phyloP scores from a whole-genome alignment of 2,329 filamentous ascomycete genomes.

The Lecanosticta acicola region DNA sequence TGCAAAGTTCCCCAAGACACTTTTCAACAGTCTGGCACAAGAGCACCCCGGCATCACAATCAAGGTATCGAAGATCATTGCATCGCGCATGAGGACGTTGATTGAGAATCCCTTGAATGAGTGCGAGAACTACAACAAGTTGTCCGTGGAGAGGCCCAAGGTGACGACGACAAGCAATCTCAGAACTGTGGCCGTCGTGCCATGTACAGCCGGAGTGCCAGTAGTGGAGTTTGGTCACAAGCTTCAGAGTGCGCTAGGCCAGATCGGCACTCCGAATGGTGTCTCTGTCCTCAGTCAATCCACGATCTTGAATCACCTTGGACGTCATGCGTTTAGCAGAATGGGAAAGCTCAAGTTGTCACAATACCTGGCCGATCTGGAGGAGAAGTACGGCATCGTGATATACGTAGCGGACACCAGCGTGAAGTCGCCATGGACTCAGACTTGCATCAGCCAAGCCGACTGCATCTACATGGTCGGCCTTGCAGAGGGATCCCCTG shows the following conservation, averaged over 20 bases:
- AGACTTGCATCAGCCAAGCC: constrained; percentile 93
- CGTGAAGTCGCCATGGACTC: constrained; percentile 96
- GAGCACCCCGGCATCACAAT: constrained; percentile 98
- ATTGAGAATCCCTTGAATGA: constrained; percentile 70
- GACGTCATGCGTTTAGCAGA: constrained; percentile 90
- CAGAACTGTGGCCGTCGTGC: constrained; percentile 84
- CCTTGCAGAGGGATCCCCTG: constrained; percentile 80
- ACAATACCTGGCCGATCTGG: constrained; percentile 91
- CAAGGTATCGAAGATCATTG: constrained; percentile 98
- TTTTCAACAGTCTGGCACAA: constrained; percentile 96
- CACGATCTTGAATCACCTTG: constrained; percentile 88
- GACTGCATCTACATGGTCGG: constrained; percentile 94
- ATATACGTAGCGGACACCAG: constrained; percentile 95
- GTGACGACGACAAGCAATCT: constrained; percentile 85
- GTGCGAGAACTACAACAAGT: constrained; percentile 37
- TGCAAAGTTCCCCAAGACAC: constrained; percentile 87
- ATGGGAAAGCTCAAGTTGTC: constrained; percentile 96
- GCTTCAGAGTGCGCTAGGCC: constrained; percentile 77
- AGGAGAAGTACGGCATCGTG: constrained; percentile 94
- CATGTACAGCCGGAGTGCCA: constrained; percentile 84
- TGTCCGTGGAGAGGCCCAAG: constrained; percentile 52
- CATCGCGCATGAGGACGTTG: constrained; percentile 83
- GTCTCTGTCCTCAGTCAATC: constrained; percentile 90
- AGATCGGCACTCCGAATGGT: constrained; percentile 83
- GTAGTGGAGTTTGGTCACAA: constrained; percentile 92